Conservation (phyloP, 805 yeast genomes). For the Starmerella geochares region DNA sequence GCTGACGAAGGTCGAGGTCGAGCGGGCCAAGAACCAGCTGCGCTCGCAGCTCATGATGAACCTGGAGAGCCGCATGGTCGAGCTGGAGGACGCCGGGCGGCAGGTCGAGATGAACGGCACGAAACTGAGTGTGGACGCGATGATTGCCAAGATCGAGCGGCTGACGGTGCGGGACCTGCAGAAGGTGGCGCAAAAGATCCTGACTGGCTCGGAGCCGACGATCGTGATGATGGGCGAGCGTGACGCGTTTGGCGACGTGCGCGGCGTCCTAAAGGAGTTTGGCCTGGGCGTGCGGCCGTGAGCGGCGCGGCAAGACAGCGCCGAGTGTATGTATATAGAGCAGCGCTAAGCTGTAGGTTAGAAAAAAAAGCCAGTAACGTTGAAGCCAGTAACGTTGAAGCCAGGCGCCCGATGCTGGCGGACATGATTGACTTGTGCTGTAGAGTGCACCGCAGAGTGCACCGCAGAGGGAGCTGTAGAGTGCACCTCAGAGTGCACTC, state of each 20-base stretch:
- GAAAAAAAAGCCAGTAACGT: no score
- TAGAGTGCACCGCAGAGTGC: no score
- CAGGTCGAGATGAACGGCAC: slow-evolving; percentile 79
- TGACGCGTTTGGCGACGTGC: slow-evolving; percentile 76
- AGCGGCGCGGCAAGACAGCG: neutral
- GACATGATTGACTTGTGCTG: no score
- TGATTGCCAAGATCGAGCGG: slow-evolving; percentile 65
- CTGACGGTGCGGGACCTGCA: slow-evolving; percentile 60
- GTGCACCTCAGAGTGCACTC: no score
- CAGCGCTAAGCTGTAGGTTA: no score
- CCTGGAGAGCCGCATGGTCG: slow-evolving; percentile 85
- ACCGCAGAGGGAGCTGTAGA: no score
- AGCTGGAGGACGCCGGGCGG: slow-evolving; percentile 88
- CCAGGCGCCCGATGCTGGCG: no score
- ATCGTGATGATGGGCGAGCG: slow-evolving; percentile 83
- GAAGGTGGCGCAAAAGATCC: slow-evolving; percentile 61
- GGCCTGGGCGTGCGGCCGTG: slow-evolving; percentile 52
- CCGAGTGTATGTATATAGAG: neutral
- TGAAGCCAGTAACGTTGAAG: no score
- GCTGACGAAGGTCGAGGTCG: slow-evolving; percentile 60
- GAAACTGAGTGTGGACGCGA: slow-evolving; percentile 64
- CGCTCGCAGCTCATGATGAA: slow-evolving; percentile 83
- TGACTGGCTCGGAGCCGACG: slow-evolving; percentile 75
- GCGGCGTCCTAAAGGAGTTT: slow-evolving; percentile 49
- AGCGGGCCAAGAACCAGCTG: slow-evolving; percentile 85